A percentile compares a stretch with the other conserved stretches of the same genome.
phyloP scores from a whole-genome alignment of 2,329 filamentous ascomycete genomes.

The Neopestalotiopsis sp. region DNA sequence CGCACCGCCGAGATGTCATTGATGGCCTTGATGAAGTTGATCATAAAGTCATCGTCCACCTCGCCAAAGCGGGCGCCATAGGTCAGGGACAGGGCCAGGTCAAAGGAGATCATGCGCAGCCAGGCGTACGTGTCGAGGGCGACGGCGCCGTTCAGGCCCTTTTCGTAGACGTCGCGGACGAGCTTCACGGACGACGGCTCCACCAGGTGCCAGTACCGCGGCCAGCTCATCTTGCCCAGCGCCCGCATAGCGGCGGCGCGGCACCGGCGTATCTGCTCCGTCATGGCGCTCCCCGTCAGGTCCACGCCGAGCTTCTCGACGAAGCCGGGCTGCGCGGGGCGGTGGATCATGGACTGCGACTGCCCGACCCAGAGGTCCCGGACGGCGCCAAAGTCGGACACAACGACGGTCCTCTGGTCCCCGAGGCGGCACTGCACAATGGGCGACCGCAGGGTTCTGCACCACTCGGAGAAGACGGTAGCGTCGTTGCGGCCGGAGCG shows the following conservation, averaged over 20 bases:
- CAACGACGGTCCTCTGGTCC: conserved; percentile 26
- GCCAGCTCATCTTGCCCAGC: conserved; percentile 28
- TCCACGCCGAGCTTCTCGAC: conserved; percentile 28
- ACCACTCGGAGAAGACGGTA: conserved; percentile 27
- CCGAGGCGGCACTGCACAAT: conserved; percentile 27
- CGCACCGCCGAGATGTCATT: conserved; percentile 28
- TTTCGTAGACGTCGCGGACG: conserved; percentile 18
- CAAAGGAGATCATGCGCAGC: conserved; percentile 28
- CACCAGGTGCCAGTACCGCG: conserved; percentile 28
- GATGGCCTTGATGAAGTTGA: conserved; percentile 27
- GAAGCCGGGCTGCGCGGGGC: conserved; percentile 30
- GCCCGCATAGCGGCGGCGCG: conserved; percentile 28
- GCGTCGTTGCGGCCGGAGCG: conserved; percentile 25
- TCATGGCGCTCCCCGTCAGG: conserved; percentile 28
- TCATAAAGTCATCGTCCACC: conserved; percentile 28
- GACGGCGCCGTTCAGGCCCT: conserved; percentile 22
- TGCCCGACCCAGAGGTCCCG: conserved; percentile 28
- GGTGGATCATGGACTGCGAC: conserved; percentile 25
- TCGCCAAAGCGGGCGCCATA: conserved; percentile 28
- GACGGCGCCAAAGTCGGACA: conserved; percentile 24
- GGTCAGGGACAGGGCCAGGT: conserved; percentile 28
- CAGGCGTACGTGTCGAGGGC: conserved; percentile 27
- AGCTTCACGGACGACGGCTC: conserved; percentile 25
- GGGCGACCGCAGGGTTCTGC: conserved; percentile 17
- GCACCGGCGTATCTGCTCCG: conserved; percentile 28